A percentile compares a stretch with the other conserved stretches of the same genome.
Evolutionary conservation across 768 basidiomycete genomes (phyloP).

Genomic region (Ramaria sp.): DNA sequence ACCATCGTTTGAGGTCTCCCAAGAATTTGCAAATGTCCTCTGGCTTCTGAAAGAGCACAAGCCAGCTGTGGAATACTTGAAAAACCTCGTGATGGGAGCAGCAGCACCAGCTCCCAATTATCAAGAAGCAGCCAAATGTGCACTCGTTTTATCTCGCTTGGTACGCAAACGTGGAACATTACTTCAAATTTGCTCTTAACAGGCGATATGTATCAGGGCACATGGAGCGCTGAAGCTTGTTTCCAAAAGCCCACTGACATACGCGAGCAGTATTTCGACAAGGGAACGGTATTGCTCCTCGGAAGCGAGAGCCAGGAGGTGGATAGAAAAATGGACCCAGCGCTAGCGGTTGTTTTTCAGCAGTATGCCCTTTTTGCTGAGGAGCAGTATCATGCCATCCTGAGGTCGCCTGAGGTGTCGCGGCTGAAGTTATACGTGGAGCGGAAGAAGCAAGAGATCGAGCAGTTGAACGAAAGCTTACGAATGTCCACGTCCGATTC

Average conservation of each 20-base stretch:
- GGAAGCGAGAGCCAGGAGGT: slow-evolving; percentile 8
- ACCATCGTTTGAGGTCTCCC: slow-evolving; percentile 44
- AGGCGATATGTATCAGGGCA: slow-evolving; percentile 42
- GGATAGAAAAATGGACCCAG: slow-evolving; percentile 9
- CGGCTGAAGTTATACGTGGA: slow-evolving; percentile 63
- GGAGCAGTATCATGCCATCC: slow-evolving; percentile 64
- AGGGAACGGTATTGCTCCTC: slow-evolving; percentile 34
- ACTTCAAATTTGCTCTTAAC: neutral
- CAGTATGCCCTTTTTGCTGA: slow-evolving; percentile 88
- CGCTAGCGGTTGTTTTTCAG: slow-evolving; percentile 54
- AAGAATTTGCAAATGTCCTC: slow-evolving; percentile 83
- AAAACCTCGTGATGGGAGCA: slow-evolving; percentile 19
- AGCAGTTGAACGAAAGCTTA: slow-evolving; percentile 33
- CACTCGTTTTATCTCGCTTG: slow-evolving; percentile 41
- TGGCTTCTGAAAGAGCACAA: slow-evolving; percentile 84
- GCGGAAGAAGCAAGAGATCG: slow-evolving; percentile 64
- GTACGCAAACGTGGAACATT: slow-evolving; percentile 29
- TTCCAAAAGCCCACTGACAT: slow-evolving; percentile 71
- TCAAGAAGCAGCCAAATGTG: slow-evolving; percentile 4
- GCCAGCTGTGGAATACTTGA: slow-evolving; percentile 66
- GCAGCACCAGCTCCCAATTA: neutral
- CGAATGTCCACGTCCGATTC: slow-evolving; percentile 10
- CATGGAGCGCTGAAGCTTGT: slow-evolving; percentile 85
- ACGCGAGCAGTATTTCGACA: slow-evolving; percentile 55
- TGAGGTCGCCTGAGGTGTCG: slow-evolving; percentile 57